phyloP scores from a whole-genome alignment of 805 yeast species.

The Kluyveromyces aestuarii region DNA sequence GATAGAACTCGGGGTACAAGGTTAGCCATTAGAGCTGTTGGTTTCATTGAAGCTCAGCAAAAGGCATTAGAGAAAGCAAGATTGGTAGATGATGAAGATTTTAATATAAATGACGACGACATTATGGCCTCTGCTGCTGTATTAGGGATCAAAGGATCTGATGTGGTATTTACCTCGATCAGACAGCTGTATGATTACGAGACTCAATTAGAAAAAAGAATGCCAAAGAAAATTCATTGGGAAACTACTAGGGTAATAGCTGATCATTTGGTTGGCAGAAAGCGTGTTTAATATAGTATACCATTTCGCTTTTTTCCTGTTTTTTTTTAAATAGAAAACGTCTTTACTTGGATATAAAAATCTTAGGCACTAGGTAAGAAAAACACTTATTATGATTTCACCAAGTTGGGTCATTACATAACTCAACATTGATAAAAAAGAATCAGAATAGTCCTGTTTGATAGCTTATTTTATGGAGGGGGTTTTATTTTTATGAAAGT shows the following conservation, averaged over 20 bases:
- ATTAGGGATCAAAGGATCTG: constrained; percentile 73
- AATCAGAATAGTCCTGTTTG: too few species aligned
- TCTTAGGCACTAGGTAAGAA: too few species aligned
- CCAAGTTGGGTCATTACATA: too few species aligned
- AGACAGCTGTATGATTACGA: constrained; percentile 77
- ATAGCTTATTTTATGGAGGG: too few species aligned
- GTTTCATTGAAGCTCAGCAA: constrained; percentile 47
- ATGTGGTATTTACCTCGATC: constrained; percentile 64
- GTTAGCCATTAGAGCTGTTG: constrained; percentile 59
- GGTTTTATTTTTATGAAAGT: too few species aligned
- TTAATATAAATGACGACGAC: constrained; percentile 24
- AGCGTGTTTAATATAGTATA: constrained; percentile 18
- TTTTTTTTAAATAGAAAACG: background rate
- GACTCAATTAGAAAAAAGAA: constrained; percentile 69
- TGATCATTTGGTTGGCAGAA: constrained; percentile 77
- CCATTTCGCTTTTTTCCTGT: background rate
- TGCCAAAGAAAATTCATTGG: constrained; percentile 90
- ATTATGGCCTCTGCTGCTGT: constrained; percentile 60
- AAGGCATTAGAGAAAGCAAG: constrained; percentile 20
- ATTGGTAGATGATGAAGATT: constrained; percentile 23
- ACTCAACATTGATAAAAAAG: too few species aligned
- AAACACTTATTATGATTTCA: too few species aligned
- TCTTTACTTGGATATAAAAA: background rate
- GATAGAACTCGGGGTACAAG: constrained; percentile 71
- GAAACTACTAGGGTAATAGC: constrained; percentile 61